phyloP scores from a whole-genome alignment of 176 grass and related monocot genomes.

The Raddia distichophylla region DNA sequence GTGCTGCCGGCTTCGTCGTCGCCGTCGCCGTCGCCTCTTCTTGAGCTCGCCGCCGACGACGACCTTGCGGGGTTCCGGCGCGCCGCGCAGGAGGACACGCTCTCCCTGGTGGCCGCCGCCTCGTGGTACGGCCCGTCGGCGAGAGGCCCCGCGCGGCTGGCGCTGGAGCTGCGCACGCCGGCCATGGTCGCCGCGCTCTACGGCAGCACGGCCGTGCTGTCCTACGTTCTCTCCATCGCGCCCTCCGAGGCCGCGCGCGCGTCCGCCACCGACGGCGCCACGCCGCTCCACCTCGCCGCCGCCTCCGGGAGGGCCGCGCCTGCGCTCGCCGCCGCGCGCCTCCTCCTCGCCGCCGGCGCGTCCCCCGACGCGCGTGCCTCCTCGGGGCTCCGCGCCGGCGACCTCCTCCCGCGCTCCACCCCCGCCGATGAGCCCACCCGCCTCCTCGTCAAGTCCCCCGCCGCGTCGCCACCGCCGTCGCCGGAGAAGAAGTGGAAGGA shows the following conservation, averaged over 20 bases:
- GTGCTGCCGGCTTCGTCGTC: slow-evolving; percentile 3
- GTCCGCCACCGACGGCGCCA: slow-evolving; percentile 59
- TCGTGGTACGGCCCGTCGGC: slow-evolving; percentile 60
- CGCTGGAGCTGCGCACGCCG: slow-evolving; percentile 62
- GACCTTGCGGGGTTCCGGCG: slow-evolving; percentile 53
- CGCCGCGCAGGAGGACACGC: slow-evolving; percentile 40
- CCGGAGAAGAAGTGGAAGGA: slow-evolving; percentile 49
- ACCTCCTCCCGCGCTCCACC: slow-evolving; percentile 40
- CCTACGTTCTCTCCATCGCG: slow-evolving; percentile 48
- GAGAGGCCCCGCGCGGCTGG: slow-evolving; percentile 25
- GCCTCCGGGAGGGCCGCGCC: slow-evolving; percentile 42
- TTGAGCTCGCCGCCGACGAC: slow-evolving; percentile 63
- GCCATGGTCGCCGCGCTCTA: slow-evolving; percentile 74
- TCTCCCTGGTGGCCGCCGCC: slow-evolving; percentile 16
- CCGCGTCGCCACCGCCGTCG: neutral
- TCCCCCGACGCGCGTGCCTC: slow-evolving; percentile 31
- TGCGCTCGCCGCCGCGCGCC: slow-evolving; percentile 14
- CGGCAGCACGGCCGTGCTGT: slow-evolving; percentile 43
- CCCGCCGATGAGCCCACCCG: slow-evolving; percentile 17
- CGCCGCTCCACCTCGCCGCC: slow-evolving; percentile 66
- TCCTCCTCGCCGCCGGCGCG: slow-evolving; percentile 55
- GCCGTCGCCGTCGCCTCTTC: slow-evolving; percentile 26
- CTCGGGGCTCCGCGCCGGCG: slow-evolving; percentile 34
- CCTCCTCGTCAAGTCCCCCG: slow-evolving; percentile 1
- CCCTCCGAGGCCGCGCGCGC: slow-evolving; percentile 52